phyloP scores from a whole-genome alignment of 129 eudicot species.

The Flaveria robusta region DNA sequence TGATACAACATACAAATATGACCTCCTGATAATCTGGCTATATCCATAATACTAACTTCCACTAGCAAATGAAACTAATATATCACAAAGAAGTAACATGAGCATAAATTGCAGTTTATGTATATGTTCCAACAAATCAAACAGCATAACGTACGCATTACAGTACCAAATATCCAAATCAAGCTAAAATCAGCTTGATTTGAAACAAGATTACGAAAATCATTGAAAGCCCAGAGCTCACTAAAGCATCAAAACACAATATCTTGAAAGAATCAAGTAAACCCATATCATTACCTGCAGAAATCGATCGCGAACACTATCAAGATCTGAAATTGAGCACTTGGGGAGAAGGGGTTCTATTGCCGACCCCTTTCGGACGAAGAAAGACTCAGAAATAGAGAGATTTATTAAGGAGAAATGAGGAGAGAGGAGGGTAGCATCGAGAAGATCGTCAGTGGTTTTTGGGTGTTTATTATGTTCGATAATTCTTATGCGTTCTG shows the following conservation, averaged over 20 bases:
- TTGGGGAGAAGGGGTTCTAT: background rate
- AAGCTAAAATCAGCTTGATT: constrained; percentile 9
- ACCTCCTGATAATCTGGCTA: background rate
- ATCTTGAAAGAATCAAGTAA: constrained; percentile 19
- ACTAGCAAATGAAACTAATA: constrained; percentile 11
- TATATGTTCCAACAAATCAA: constrained; percentile 22
- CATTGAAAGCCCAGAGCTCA: background rate
- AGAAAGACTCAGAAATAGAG: constrained; percentile 12
- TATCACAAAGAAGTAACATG: background rate
- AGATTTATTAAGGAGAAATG: constrained; percentile 33
- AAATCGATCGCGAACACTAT: constrained; percentile 22
- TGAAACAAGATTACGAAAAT: background rate
- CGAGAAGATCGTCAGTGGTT: constrained; percentile 53
- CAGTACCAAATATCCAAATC: constrained; percentile 8
- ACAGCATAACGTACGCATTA: constrained; percentile 21
- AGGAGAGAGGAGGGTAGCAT: constrained; percentile 37
- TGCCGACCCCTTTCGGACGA: background rate
- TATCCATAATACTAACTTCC: background rate
- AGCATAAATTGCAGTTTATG: constrained; percentile 11
- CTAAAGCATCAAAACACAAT: constrained; percentile 11
- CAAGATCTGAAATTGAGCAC: constrained; percentile 31
- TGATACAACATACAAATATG: background rate
- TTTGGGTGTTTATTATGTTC: constrained; percentile 31
- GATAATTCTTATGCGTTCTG: constrained; percentile 57
- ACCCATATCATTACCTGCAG: background rate